Percentiles rank a stretch among this genome's conserved stretches.
Evolutionary conservation across 2,329 filamentous ascomycete genomes (phyloP).

Genomic region (Didymella segeticola): DNA sequence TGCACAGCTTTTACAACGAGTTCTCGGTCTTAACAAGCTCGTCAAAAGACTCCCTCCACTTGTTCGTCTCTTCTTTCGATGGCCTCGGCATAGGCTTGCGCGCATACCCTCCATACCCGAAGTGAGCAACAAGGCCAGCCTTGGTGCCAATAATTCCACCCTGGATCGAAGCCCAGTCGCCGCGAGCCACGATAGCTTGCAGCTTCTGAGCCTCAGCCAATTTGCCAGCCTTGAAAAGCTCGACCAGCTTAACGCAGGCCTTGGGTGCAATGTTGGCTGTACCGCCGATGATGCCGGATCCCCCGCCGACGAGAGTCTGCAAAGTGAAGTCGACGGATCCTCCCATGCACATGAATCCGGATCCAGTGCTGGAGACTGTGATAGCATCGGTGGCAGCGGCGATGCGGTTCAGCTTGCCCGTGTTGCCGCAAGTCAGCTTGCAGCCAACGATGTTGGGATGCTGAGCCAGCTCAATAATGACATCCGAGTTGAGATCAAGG

Average conservation of each 20-base stretch:
- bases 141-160: constrained; percentile 74
- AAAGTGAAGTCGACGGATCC: constrained; percentile 78
- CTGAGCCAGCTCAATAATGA: constrained; percentile 64
- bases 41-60: constrained; percentile 53
- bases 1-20: constrained; percentile 32
- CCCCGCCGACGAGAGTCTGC: constrained; percentile 73
- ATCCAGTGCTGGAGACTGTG: constrained; percentile 47
- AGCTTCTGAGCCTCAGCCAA: constrained; percentile 66
- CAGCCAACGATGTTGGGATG: constrained; percentile 73
- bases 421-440: constrained; percentile 75
- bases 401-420: constrained; percentile 69
- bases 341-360: constrained; percentile 72
- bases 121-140: constrained; percentile 66
- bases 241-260: constrained; percentile 66
- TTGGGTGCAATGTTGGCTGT: constrained; percentile 74
- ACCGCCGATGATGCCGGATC: constrained; percentile 74
- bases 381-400: constrained; percentile 59
- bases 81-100: constrained; percentile 64
- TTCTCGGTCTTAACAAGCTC: constrained; percentile 55
- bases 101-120: constrained; percentile 69
- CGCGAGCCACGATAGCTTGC: constrained; percentile 70
- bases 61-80: constrained; percentile 50
- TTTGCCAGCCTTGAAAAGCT: constrained; percentile 67
- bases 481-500: constrained; percentile 69
- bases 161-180: constrained; percentile 74